Evolutionary conservation across 139 green algal genomes (phyloP).

Genomic region (Chlamydomonas sphaeroides): DNA sequence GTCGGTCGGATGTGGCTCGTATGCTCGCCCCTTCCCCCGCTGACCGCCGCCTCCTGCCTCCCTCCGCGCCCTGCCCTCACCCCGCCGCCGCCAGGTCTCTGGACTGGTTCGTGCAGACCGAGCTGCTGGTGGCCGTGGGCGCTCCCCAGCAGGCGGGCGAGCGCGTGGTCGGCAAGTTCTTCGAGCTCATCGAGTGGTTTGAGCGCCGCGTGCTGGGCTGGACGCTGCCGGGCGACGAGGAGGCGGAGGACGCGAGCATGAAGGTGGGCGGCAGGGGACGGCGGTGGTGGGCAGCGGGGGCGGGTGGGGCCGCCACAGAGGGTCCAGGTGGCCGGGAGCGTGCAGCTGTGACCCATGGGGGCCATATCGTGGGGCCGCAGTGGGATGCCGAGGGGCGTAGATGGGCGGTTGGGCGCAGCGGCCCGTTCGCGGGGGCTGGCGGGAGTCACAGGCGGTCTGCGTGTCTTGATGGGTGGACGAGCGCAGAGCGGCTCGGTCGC

Average conservation of each 20-base stretch:
- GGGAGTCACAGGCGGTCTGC: too few species aligned
- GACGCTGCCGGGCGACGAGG: conserved; percentile 57
- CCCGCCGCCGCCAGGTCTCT: conserved; percentile 45
- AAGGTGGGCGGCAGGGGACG: conserved; percentile 13
- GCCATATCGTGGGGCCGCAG: too few species aligned
- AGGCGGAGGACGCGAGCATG: conserved; percentile 9
- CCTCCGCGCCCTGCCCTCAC: too few species aligned
- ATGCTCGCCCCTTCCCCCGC: too few species aligned
- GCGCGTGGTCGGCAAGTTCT: conserved; percentile 54
- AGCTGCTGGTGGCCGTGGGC: conserved; percentile 69
- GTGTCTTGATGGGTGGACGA: too few species aligned
- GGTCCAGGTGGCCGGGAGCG: conserved; percentile 35
- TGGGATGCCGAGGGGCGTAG: too few species aligned
- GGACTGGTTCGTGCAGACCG: conserved; percentile 66
- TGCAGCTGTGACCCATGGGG: too few species aligned
- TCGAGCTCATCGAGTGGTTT: conserved; percentile 56
- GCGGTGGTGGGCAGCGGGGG: conserved; percentile 53
- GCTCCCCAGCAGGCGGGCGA: conserved; percentile 64
- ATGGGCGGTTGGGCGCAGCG: too few species aligned
- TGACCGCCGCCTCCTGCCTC: too few species aligned
- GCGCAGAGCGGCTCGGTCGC: too few species aligned
- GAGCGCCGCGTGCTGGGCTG: conserved; percentile 65
- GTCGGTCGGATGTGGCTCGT: too few species aligned
- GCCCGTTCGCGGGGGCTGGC: too few species aligned
- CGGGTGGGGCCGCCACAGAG: conserved; percentile 54